phyloP scores from a whole-genome alignment of 768 basidiomycete species.

The Solioccasus polychromus region DNA sequence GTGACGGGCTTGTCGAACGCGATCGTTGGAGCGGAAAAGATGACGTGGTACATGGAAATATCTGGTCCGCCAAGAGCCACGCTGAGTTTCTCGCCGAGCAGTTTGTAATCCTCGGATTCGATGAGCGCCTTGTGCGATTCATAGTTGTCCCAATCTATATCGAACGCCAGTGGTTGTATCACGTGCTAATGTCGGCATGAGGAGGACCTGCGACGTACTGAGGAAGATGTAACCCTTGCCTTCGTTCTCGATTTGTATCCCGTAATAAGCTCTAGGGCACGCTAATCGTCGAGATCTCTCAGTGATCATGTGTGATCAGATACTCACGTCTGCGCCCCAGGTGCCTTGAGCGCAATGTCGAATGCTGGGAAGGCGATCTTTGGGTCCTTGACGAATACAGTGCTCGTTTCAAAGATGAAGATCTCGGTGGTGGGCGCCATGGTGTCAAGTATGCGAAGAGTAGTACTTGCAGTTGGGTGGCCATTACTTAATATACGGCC shows the following conservation, averaged over 20 bases:
- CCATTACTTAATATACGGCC: too few relatives aligned
- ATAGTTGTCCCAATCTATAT: conserved; percentile 26
- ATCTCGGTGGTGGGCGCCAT: conserved; percentile 20
- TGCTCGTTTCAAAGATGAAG: conserved; percentile 16
- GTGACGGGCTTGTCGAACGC: conserved; percentile 24
- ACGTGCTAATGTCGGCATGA: too few relatives aligned
- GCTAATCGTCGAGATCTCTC: neutral
- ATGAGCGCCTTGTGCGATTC: conserved; percentile 20
- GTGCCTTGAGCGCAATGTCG: neutral
- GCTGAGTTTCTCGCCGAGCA: conserved; percentile 2
- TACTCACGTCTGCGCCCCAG: neutral
- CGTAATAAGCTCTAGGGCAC: conserved; percentile 17
- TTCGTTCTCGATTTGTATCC: conserved; percentile 19
- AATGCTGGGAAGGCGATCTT: neutral
- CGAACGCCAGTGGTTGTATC: neutral
- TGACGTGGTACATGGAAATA: conserved; percentile 8
- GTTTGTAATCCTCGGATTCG: neutral
- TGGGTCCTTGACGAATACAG: neutral
- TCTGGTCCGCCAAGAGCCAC: conserved; percentile 5
- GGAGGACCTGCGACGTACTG: conserved; percentile 8
- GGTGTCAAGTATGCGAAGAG: too few relatives aligned
- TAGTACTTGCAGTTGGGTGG: too few relatives aligned
- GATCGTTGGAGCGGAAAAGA: neutral
- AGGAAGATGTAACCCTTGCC: conserved; percentile 13
- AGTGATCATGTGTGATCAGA: too few relatives aligned